Base-by-base conservation (phyloP, 306 rosid genomes). In the Begonia loranthoides region DNA sequence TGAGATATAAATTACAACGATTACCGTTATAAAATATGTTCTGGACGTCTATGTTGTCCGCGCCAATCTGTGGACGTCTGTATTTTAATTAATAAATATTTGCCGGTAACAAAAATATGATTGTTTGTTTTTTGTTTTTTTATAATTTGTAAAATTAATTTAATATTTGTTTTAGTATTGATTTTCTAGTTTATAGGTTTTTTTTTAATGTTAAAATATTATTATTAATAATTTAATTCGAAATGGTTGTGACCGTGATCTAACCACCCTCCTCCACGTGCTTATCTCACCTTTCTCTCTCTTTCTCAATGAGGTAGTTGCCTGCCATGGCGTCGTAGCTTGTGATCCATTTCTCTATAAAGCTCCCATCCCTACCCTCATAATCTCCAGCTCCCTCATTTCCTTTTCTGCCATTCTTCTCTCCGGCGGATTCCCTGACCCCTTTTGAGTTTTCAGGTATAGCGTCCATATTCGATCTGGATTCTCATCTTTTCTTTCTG, bases 391-490 rank as follows among this genome's bases (percentile, higher is more conserved):
- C 19, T 15, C 38, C 15, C 47, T 34, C 47, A 3, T 33, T 58
- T 57, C 54, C 45, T 19, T 48, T 47, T 14, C 15, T 19, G 8
- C 11, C 16, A 6, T 43, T 43, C 15, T 1, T 43, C 47, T 45
- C 62, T 2, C 52, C 46, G 62, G 33, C 39, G 14, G 54, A 50
- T 21, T 50, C 40, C 54, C 9, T 22, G 3, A 9, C 9, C 14
- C 39, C 34, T 28, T 28, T n/a, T 48, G 34, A 33, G 46, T 39
- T 33, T 47, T 17, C 54, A 15, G 62, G 62, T 58, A n/a, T 43
- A 5, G 13, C 13, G 15, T 43, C 13, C 47, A 43, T 10, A 3
- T 12, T n/a, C 47, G 15, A 43, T 43, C 15, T 43, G 6, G 47
- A 43, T 43, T 43, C 14, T 43, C n/a, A 43, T 43, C 6, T 12